Conservation (phyloP, 2,329 filamentous ascomycete species). For the Calycina herbarum region DNA sequence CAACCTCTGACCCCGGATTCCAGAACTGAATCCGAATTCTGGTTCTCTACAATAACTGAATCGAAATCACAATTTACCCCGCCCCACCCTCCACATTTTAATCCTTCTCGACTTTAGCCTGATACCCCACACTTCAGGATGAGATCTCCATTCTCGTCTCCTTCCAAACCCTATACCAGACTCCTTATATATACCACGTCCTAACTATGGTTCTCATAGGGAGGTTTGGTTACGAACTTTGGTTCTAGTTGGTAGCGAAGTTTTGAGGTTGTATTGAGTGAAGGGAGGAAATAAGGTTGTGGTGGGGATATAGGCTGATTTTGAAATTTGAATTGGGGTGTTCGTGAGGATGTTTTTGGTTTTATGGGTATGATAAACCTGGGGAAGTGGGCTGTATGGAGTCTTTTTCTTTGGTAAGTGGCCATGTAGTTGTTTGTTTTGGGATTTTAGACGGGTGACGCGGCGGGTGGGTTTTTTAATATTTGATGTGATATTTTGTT, state of each 20-base stretch:
- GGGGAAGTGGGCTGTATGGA: too few relatives aligned
- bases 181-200: conserved; percentile 1
- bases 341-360: too few relatives aligned
- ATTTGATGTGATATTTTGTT: too few relatives aligned
- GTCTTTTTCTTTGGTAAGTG: too few relatives aligned
- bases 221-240: background rate
- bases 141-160: background rate
- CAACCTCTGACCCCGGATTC: background rate
- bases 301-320: background rate
- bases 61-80: background rate
- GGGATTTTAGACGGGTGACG: background rate
- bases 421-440: background rate
- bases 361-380: too few relatives aligned
- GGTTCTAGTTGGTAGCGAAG: background rate
- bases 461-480: too few relatives aligned
- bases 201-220: background rate
- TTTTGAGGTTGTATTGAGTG: background rate
- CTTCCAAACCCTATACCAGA: background rate
- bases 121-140: background rate
- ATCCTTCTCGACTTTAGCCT: background rate
- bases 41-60: background rate
- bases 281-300: background rate
- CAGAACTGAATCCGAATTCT: background rate
- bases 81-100: background rate
- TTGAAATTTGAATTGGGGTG: background rate